Conservation (phyloP, 2,329 filamentous ascomycete species). For the Penicillium polonicum region DNA sequence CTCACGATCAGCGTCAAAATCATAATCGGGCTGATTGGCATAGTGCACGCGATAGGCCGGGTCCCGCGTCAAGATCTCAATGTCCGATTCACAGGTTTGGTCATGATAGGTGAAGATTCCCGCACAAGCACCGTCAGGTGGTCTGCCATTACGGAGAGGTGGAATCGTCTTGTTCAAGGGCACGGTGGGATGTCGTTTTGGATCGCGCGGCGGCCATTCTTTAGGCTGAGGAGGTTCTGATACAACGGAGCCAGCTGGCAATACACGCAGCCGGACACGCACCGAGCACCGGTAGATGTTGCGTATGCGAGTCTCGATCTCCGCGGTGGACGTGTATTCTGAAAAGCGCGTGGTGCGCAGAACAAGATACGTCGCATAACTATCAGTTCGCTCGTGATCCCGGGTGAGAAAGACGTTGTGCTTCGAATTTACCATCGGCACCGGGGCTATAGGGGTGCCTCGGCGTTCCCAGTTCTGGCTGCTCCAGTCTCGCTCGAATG, state of each 20-base stretch:
- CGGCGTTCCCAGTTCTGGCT: conserved; percentile 49
- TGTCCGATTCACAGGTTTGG: conserved; percentile 51
- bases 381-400: conserved; percentile 18
- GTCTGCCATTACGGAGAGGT: conserved; percentile 18
- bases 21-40: conserved; percentile 46
- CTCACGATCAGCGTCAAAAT: conserved; percentile 31
- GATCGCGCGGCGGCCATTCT: conserved; percentile 7
- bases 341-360: conserved; percentile 48
- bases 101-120: conserved; percentile 54
- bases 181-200: background rate
- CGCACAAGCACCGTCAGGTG: conserved; percentile 49
- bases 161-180: background rate
- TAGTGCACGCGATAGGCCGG: conserved; percentile 44
- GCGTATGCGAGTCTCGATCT: conserved; percentile 48
- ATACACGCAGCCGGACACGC: conserved; percentile 48
- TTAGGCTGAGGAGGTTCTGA: conserved; percentile 11
- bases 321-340: conserved; percentile 48
- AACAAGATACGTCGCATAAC: conserved; percentile 44
- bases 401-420: conserved; percentile 49
- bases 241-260: conserved; percentile 20
- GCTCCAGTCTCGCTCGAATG: conserved; percentile 41
- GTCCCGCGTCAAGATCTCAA: conserved; percentile 54
- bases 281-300: conserved; percentile 51
- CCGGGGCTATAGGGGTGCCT: conserved; percentile 37
- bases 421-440: conserved; percentile 47